Evolutionary conservation across 352 stramenopile genomes (phyloP).

Genomic region (Phytophthora sojae): DNA sequence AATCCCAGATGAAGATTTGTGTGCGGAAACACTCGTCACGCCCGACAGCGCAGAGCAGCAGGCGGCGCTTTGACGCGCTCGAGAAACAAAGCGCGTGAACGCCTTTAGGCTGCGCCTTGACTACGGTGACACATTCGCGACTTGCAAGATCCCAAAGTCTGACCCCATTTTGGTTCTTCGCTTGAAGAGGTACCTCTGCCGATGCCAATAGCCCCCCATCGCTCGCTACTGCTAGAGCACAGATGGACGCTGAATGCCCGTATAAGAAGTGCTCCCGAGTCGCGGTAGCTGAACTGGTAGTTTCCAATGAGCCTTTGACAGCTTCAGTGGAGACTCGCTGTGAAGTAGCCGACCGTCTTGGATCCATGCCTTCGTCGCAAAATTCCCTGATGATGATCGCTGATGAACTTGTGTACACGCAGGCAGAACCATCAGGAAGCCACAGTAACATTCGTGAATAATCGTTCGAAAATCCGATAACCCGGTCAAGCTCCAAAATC

Average conservation of each 20-base stretch:
- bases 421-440: conserved; percentile 51
- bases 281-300: neutral
- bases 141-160: conserved; percentile 63
- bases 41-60: conserved; percentile 68
- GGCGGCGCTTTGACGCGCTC: conserved; percentile 20
- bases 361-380: conserved; percentile 7
- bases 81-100: conserved; percentile 66
- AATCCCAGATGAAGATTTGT: conserved; percentile 84
- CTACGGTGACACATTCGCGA: conserved; percentile 52
- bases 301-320: conserved; percentile 27
- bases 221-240: conserved; percentile 49
- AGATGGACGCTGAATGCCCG: conserved; percentile 45
- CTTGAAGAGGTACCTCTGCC: conserved; percentile 43
- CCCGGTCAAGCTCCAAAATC: conserved; percentile 61
- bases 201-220: conserved; percentile 58
- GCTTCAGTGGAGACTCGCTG: conserved; percentile 10
- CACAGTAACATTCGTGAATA: conserved; percentile 60
- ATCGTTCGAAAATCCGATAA: conserved; percentile 70
- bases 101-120: conserved; percentile 57
- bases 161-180: conserved; percentile 36
- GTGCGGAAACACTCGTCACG: conserved; percentile 70
- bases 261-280: conserved; percentile 50
- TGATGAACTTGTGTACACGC: conserved; percentile 69
- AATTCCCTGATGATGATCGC: conserved; percentile 71
- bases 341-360: neutral